phyloP scores from a whole-genome alignment of 768 basidiomycete genomes.

The Suillus decipiens region DNA sequence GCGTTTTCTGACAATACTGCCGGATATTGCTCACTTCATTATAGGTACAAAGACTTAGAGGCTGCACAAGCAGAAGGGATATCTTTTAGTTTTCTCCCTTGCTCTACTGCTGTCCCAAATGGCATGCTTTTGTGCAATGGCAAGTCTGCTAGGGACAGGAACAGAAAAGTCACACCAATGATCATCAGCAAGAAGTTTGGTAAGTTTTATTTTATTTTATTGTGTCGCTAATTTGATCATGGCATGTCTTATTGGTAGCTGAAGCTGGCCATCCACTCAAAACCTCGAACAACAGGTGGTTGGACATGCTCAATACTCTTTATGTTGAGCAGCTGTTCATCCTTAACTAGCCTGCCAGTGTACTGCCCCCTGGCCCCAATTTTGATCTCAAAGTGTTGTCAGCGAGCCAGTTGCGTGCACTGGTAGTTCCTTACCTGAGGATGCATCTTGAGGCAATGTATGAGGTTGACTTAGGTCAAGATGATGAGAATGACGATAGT shows the following conservation, averaged over 20 bases:
- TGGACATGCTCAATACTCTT: neutral
- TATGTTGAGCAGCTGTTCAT: neutral
- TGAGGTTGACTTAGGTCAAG: neutral
- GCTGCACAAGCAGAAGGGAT: neutral
- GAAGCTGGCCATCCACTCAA: neutral
- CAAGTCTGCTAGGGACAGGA: neutral
- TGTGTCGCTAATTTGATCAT: neutral
- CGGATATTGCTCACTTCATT: neutral
- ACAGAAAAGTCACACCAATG: neutral
- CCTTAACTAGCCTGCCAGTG: neutral
- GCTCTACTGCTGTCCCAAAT: neutral
- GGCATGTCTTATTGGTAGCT: neutral
- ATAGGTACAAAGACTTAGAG: constrained; percentile 1
- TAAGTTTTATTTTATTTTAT: neutral
- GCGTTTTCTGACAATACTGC: neutral
- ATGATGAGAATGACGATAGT: neutral
- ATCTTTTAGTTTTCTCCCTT: neutral
- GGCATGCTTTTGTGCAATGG: neutral
- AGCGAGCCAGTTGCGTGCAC: neutral
- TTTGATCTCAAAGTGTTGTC: neutral
- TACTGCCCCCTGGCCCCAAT: neutral
- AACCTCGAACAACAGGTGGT: neutral
- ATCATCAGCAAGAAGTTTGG: neutral
- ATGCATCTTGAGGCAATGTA: no score
- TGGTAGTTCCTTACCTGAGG: constrained; percentile 3